Conservation (phyloP, 495 filamentous ascomycete genomes). For the Lasiosphaeria ovina region DNA sequence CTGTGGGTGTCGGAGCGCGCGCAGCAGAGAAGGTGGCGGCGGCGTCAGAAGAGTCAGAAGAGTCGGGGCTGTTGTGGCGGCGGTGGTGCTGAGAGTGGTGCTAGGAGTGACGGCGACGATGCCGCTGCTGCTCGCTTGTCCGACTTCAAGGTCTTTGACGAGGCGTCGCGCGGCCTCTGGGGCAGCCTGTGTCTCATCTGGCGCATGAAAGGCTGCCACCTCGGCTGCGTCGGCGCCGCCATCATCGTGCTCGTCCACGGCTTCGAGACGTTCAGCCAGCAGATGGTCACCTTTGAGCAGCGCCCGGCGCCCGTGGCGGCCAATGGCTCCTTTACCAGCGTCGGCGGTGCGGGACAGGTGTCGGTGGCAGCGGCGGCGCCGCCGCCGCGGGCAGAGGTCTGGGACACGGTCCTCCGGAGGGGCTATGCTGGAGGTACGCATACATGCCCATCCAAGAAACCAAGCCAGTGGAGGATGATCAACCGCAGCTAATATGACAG, state of each 20-base stretch:
- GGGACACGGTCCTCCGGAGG: slow-evolving; percentile 25
- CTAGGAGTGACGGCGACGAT: too few relatives aligned
- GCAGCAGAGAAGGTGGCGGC: slow-evolving; percentile 23
- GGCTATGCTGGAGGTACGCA: slow-evolving; percentile 23
- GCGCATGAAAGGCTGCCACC: slow-evolving; percentile 34
- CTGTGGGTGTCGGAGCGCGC: slow-evolving; percentile 35
- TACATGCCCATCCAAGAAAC: not conserved
- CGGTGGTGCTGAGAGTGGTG: too few relatives aligned
- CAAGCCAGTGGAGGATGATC: not conserved
- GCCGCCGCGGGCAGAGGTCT: slow-evolving; percentile 31
- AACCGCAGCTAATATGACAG: not conserved
- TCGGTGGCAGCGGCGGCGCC: slow-evolving; percentile 9
- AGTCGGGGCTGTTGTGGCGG: too few relatives aligned
- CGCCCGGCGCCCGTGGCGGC: slow-evolving; percentile 16
- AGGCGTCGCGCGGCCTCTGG: slow-evolving; percentile 34
- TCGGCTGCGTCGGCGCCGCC: slow-evolving; percentile 36
- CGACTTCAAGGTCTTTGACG: slow-evolving; percentile 40
- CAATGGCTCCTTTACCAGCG: slow-evolving; percentile 4
- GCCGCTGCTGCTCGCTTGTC: slow-evolving; percentile 24
- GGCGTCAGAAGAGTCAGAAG: too few relatives aligned
- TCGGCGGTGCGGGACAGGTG: too few relatives aligned
- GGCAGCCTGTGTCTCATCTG: slow-evolving; percentile 33
- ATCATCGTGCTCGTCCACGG: slow-evolving; percentile 35
- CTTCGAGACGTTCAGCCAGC: slow-evolving; percentile 39
- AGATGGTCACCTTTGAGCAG: slow-evolving; percentile 39